phyloP scores from a whole-genome alignment of 1,139 yeast genomes.

The Diutina siamensis region DNA sequence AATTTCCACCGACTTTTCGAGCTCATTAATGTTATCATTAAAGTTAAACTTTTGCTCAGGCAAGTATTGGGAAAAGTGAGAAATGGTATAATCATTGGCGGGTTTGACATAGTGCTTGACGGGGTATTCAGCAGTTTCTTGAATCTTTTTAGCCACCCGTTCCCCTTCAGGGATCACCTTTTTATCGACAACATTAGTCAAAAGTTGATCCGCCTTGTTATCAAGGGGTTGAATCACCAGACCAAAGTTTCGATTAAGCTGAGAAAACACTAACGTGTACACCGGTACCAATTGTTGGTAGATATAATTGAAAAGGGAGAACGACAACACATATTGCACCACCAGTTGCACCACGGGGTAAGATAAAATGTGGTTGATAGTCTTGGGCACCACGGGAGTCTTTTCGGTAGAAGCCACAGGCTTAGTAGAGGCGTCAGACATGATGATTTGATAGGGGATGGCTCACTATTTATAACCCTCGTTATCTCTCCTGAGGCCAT shows the following conservation, averaged over 20 bases:
- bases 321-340: conserved; percentile 17
- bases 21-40: neutral
- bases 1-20: conserved; percentile 4
- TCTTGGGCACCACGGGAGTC: conserved; percentile 14
- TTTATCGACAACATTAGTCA: conserved; percentile 13
- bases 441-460: neutral
- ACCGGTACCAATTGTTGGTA: conserved; percentile 11
- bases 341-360: conserved; percentile 20
- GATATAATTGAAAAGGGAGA: conserved; percentile 15
- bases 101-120: conserved; percentile 20
- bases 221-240: conserved; percentile 20
- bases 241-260: conserved; percentile 16
- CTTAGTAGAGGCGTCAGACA: neutral
- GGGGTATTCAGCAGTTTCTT: conserved; percentile 11
- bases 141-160: neutral
- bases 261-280: conserved; percentile 13
- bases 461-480: neutral
- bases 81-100: conserved; percentile 18
- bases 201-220: conserved; percentile 16
- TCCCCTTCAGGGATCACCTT: conserved; percentile 9
- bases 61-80: conserved; percentile 21
- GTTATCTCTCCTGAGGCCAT: no score
- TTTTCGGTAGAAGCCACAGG: neutral
- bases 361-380: conserved; percentile 23
- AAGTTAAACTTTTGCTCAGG: conserved; percentile 12